Percentiles rank a stretch among this genome's conserved stretches.
phyloP scores from a whole-genome alignment of 257 asterid species.

The Ehretia macrophylla region DNA sequence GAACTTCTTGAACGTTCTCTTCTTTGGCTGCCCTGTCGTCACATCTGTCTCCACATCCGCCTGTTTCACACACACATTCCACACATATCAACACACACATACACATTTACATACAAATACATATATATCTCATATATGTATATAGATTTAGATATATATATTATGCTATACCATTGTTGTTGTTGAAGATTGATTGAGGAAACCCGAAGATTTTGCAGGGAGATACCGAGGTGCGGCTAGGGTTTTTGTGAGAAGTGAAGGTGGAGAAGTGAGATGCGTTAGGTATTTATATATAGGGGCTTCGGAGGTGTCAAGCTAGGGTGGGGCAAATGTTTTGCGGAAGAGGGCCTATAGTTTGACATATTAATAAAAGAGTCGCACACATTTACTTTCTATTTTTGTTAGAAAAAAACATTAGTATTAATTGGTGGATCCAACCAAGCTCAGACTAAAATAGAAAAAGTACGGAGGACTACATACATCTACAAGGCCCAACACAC shows the following conservation, averaged over 20 bases:
- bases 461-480: no score
- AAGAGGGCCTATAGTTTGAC: background rate
- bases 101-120: background rate
- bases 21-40: slow-evolving; percentile 59
- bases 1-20: slow-evolving; percentile 88
- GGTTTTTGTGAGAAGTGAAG: background rate
- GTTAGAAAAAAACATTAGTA: no score
- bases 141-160: background rate
- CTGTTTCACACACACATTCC: slow-evolving; percentile 20
- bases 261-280: background rate
- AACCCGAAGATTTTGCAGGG: background rate
- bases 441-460: no score
- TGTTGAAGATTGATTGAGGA: background rate
- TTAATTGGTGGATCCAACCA: no score
- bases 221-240: background rate
- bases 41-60: slow-evolving; percentile 71
- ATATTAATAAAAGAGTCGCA: no score
- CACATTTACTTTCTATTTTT: no score
- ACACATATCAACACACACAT: background rate
- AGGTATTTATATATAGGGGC: background rate
- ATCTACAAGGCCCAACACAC: no score
- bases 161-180: background rate
- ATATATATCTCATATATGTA: background rate
- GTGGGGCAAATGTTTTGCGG: background rate
- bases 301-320: background rate